phyloP scores from a whole-genome alignment of 108 stramenopile genomes.

The Schizochytrium sp. region DNA sequence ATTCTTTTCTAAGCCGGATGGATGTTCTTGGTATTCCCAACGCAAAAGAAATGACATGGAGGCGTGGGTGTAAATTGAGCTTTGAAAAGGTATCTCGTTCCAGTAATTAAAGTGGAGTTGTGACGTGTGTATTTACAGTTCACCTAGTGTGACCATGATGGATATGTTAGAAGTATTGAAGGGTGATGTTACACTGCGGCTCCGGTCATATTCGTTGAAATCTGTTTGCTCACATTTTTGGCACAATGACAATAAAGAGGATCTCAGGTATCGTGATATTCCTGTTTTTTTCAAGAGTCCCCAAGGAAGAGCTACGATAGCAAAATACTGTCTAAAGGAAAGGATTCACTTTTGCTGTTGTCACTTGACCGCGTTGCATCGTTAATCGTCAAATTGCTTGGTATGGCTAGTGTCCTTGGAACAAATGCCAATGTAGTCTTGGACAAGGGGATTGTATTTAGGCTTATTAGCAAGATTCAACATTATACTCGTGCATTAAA shows the following conservation, averaged over 20 bases:
- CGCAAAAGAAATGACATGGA: not conserved
- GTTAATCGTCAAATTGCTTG: not conserved
- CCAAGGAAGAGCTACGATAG: not conserved
- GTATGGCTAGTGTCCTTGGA: not conserved
- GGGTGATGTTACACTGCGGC: not conserved
- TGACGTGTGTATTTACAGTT: not conserved
- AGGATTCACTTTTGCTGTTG: not conserved
- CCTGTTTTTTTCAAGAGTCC: constrained; percentile 3
- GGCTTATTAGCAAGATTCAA: not conserved
- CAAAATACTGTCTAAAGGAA: not conserved
- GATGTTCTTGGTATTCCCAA: not conserved
- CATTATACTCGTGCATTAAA: not conserved
- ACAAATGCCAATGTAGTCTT: not conserved
- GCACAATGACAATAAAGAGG: constrained; percentile 10
- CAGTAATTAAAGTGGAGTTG: not conserved
- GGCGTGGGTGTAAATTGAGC: not conserved
- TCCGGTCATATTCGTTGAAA: not conserved
- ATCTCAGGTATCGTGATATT: constrained; percentile 12
- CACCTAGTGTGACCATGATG: not conserved
- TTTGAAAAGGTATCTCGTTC: not conserved
- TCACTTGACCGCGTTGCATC: not conserved
- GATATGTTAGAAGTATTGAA: not conserved
- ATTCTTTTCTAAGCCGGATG: constrained; percentile 29
- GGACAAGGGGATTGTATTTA: not conserved
- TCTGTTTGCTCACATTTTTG: not conserved